These are phyloP conservation scores for Tuber umbilicatum DNA, from an alignment of 495 filamentous ascomycete genomes.

Conservation along the genomic window DNA sequence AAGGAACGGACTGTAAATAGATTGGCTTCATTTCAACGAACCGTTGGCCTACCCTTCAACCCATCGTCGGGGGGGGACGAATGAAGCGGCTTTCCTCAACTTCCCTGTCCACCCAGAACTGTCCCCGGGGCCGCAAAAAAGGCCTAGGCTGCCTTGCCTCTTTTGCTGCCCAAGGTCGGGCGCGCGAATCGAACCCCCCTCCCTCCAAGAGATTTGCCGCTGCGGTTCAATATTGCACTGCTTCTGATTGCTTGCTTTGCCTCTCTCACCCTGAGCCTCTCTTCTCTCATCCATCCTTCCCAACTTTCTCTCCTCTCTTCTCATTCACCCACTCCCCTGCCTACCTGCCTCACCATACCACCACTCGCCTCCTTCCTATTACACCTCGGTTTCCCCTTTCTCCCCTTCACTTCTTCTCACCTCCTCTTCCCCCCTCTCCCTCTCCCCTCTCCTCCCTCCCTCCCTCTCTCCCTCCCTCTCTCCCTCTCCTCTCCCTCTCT, in stretches of 20 bases:
- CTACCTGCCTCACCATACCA: not conserved
- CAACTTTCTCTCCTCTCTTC: not conserved
- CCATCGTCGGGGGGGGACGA: not conserved
- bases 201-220: not conserved
- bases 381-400: constrained; percentile 17
- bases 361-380: constrained; percentile 3
- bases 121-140: not conserved
- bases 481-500: not conserved
- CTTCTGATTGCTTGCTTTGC: not conserved
- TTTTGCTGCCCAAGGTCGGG: constrained; percentile 4
- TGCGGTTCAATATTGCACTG: not conserved
- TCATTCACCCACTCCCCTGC: constrained; percentile 1
- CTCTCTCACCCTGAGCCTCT: not conserved
- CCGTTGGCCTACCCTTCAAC: not conserved
- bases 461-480: constrained; percentile 6
- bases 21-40: constrained; percentile 4
- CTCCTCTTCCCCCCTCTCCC: constrained; percentile 19
- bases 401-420: constrained; percentile 17
- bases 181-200: not conserved
- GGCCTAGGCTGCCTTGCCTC: not conserved
- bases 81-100: not conserved
- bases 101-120: not conserved
- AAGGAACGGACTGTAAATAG: not conserved
- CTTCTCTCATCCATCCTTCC: not conserved
- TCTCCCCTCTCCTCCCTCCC: constrained; percentile 8